Evolutionary conservation across 2,329 filamentous ascomycete species (phyloP).

Genomic region (Ophiostoma sp.): DNA sequence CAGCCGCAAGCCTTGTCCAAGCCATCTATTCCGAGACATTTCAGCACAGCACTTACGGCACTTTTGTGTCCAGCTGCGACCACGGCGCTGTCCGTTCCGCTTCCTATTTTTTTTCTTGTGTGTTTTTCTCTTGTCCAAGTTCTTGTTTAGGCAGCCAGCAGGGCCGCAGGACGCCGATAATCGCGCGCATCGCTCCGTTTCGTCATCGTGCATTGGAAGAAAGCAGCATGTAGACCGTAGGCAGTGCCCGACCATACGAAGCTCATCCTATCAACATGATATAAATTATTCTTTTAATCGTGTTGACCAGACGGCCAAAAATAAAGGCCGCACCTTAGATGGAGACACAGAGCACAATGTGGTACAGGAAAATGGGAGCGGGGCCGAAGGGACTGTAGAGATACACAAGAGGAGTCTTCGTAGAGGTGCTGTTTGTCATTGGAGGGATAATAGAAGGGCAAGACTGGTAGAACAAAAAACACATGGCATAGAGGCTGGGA

Average conservation of each 20-base stretch:
- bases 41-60: not conserved
- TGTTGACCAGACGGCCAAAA: not conserved
- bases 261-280: not conserved
- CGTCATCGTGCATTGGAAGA: not conserved
- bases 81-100: not conserved
- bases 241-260: not conserved
- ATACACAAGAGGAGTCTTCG: not conserved
- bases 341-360: not conserved
- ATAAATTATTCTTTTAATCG: not conserved
- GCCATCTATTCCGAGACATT: not conserved
- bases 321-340: not conserved
- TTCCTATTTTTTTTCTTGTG: not conserved
- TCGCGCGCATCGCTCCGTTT: not conserved
- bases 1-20: conserved; percentile 4
- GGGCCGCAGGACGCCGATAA: not conserved
- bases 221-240: not conserved
- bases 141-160: not conserved
- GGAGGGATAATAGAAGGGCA: not conserved
- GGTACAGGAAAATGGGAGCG: not conserved
- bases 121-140: not conserved
- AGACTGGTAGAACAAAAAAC: not conserved
- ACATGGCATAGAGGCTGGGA: not conserved
- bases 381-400: not conserved
- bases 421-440: not conserved
- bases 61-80: not conserved